These are phyloP conservation scores for Linnemannia schmuckeri DNA, from an alignment of 192 early-diverging fungal genomes.

Conservation along the genomic window DNA sequence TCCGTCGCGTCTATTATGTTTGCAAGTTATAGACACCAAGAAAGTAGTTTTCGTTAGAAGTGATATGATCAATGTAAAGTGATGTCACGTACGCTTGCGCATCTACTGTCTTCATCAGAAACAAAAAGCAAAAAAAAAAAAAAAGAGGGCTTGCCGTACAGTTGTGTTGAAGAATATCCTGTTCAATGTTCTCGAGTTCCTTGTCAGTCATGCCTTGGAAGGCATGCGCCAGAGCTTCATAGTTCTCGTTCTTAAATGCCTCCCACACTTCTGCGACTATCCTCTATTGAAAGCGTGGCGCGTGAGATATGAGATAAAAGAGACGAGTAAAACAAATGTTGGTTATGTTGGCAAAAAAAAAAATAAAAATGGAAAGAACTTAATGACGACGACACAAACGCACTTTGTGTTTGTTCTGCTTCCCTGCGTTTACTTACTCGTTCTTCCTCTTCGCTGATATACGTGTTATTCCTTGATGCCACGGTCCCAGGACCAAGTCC, in stretches of 20 bases:
- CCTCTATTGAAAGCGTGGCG: conserved; percentile 3
- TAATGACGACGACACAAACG: background rate
- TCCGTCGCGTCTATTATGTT: conserved; percentile 11
- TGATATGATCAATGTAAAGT: too few relatives aligned
- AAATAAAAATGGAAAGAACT: too few relatives aligned
- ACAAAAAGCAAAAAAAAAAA: background rate
- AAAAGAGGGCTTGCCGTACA: conserved; percentile 9
- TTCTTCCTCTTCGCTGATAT: conserved; percentile 30
- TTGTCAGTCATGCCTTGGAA: conserved; percentile 39
- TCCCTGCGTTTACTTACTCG: conserved; percentile 14
- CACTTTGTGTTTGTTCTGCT: background rate
- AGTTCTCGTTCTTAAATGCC: conserved; percentile 41
- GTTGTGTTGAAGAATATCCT: conserved; percentile 31
- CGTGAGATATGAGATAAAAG: background rate
- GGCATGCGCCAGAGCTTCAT: conserved; percentile 15
- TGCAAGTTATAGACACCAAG: background rate
- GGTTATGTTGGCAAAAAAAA: background rate
- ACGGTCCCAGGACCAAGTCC: background rate
- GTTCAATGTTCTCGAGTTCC: conserved; percentile 48
- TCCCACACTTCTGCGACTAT: conserved; percentile 50
- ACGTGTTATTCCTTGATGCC: background rate
- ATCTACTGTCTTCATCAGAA: background rate
- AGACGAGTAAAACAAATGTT: background rate
- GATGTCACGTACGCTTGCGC: too few relatives aligned
- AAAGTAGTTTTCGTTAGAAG: background rate